These are phyloP conservation scores for Candida ovalis DNA, from an alignment of 805 yeast genomes.

Conservation along the genomic window DNA sequence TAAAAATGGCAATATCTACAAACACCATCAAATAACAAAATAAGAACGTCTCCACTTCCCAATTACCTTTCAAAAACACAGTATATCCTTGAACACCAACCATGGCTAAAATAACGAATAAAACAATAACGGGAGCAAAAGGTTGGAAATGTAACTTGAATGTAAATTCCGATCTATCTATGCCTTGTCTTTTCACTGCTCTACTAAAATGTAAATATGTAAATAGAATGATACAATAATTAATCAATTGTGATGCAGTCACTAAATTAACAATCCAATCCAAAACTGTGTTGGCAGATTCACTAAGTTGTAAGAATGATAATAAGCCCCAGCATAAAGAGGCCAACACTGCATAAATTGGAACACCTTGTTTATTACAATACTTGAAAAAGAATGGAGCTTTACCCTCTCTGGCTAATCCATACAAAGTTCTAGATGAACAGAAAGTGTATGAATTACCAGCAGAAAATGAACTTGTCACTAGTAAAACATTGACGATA, in stretches of 20 bases:
- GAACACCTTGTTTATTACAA: slow-evolving; percentile 72
- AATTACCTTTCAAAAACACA: slow-evolving; percentile 36
- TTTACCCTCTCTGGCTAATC: slow-evolving; percentile 64
- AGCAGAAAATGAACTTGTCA: slow-evolving; percentile 74
- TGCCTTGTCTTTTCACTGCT: slow-evolving; percentile 52
- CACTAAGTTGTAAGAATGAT: slow-evolving; percentile 61
- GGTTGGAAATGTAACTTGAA: slow-evolving; percentile 44
- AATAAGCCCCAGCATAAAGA: slow-evolving; percentile 61
- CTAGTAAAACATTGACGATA: slow-evolving; percentile 68
- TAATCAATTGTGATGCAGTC: slow-evolving; percentile 65
- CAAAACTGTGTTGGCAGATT: slow-evolving; percentile 59
- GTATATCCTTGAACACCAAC: slow-evolving; percentile 45
- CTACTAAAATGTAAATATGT: slow-evolving; percentile 60
- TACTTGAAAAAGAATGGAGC: slow-evolving; percentile 65
- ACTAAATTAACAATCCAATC: slow-evolving; percentile 70
- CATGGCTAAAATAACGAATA: slow-evolving; percentile 28
- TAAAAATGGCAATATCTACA: slow-evolving; percentile 33
- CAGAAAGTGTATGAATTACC: slow-evolving; percentile 78
- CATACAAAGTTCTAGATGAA: slow-evolving; percentile 62
- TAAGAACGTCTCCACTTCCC: slow-evolving; percentile 37
- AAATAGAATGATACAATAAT: slow-evolving; percentile 52
- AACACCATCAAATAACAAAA: slow-evolving; percentile 42
- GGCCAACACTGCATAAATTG: slow-evolving; percentile 53
- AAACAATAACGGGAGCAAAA: slow-evolving; percentile 21
- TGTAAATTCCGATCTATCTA: slow-evolving; percentile 42